Conservation (phyloP, 1,284 basidiomycete genomes). For the Sporisorium sorghi region DNA sequence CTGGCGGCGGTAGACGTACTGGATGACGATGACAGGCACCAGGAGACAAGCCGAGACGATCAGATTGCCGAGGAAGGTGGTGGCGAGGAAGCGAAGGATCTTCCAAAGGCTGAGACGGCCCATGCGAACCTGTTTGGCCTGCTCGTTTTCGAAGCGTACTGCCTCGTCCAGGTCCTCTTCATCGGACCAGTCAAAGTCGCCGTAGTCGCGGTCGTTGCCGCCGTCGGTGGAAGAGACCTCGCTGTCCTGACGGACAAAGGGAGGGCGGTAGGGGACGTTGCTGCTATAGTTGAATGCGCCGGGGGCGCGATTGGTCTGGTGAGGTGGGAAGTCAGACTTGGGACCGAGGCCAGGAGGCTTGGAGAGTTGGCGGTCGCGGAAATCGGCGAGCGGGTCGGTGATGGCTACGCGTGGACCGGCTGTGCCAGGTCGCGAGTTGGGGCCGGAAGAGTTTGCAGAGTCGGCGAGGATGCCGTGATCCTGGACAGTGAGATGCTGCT, state of each 20-base stretch:
- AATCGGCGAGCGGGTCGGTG: conserved; percentile 61
- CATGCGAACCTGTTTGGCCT: conserved; percentile 52
- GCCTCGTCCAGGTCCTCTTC: conserved; percentile 62
- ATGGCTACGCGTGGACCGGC: conserved; percentile 56
- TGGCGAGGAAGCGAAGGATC: conserved; percentile 55
- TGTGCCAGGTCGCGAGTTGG: conserved; percentile 33
- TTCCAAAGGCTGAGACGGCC: conserved; percentile 56
- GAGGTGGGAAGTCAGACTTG: conserved; percentile 58
- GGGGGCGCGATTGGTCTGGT: conserved; percentile 40
- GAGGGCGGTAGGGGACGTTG: conserved; percentile 37
- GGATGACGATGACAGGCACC: conserved; percentile 62
- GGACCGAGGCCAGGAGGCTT: conserved; percentile 54
- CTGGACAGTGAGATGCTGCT: background rate
- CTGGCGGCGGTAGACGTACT: conserved; percentile 56
- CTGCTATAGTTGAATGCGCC: conserved; percentile 34
- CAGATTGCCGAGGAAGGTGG: conserved; percentile 64
- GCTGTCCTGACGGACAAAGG: conserved; percentile 47
- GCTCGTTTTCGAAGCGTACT: conserved; percentile 50
- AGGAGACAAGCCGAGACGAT: conserved; percentile 56
- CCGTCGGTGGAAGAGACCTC: conserved; percentile 56
- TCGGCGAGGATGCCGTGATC: conserved; percentile 21
- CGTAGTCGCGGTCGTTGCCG: conserved; percentile 48
- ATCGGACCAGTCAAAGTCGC: conserved; percentile 66
- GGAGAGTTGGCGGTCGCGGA: conserved; percentile 53
- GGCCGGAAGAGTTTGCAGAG: conserved; percentile 14